Conservation (phyloP, 2,329 filamentous ascomycete species). For the Epichloe sibirici region DNA sequence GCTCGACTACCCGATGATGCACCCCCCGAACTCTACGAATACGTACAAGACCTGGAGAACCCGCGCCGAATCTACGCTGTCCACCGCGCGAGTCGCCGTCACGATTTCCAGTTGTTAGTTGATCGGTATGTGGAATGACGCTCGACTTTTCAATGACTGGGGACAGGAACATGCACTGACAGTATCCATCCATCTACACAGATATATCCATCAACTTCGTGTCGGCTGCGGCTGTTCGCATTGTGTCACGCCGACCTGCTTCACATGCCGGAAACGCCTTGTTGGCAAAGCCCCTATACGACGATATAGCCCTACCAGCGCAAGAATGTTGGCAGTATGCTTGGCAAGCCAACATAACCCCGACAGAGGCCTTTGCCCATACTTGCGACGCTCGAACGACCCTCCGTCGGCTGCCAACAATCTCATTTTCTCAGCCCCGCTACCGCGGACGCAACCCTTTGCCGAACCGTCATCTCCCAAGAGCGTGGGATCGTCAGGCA, state of each 20-base stretch:
- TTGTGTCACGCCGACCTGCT: slow-evolving; percentile 68
- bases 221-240: slow-evolving; percentile 59
- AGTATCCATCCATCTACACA: slow-evolving; percentile 19
- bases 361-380: slow-evolving; percentile 53
- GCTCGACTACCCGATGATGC: slow-evolving; percentile 47
- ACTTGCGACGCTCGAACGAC: slow-evolving; percentile 29
- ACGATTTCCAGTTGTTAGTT: slow-evolving; percentile 54
- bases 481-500: background rate
- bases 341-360: slow-evolving; percentile 72
- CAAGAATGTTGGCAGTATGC: slow-evolving; percentile 67
- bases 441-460: slow-evolving; percentile 6
- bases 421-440: slow-evolving; percentile 29
- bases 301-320: slow-evolving; percentile 69
- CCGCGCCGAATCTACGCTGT: slow-evolving; percentile 49
- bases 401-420: slow-evolving; percentile 34
- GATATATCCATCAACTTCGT: slow-evolving; percentile 71
- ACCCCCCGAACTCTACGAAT: slow-evolving; percentile 41
- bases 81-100: slow-evolving; percentile 46
- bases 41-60: slow-evolving; percentile 47
- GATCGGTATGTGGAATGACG: slow-evolving; percentile 39
- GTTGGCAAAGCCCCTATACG: slow-evolving; percentile 57
- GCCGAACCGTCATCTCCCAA: slow-evolving; percentile 1
- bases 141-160: background rate
- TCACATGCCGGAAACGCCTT: slow-evolving; percentile 60
- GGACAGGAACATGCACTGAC: background rate